phyloP scores from a whole-genome alignment of 805 yeast genomes.

The Candida sithepensis region DNA sequence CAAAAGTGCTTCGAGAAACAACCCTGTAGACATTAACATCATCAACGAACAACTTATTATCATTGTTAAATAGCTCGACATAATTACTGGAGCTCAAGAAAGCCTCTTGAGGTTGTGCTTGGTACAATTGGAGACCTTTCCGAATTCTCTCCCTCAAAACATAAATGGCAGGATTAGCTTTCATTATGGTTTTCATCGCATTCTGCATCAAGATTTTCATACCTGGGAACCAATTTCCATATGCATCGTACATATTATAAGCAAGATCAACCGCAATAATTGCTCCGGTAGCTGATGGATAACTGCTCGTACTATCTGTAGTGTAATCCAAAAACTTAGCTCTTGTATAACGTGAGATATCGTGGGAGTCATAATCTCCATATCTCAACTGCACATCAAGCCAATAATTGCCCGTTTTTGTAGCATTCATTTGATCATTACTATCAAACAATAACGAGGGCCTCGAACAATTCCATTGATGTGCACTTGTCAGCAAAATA shows the following conservation, averaged over 20 bases:
- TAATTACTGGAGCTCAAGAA: slow-evolving; percentile 85
- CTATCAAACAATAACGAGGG: slow-evolving; percentile 79
- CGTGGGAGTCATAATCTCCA: slow-evolving; percentile 98
- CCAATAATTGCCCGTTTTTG: slow-evolving; percentile 76
- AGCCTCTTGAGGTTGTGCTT: slow-evolving; percentile 91
- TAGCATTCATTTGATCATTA: slow-evolving; percentile 58
- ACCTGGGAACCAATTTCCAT: slow-evolving; percentile 98
- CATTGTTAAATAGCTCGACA: slow-evolving; percentile 83
- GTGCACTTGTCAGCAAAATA: slow-evolving; percentile 67
- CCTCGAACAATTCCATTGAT: slow-evolving; percentile 76
- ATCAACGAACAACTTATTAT: slow-evolving; percentile 82
- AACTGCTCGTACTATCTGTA: slow-evolving; percentile 75
- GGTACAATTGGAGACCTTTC: slow-evolving; percentile 89
- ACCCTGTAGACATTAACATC: slow-evolving; percentile 94
- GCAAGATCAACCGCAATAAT: slow-evolving; percentile 91
- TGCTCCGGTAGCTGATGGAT: slow-evolving; percentile 92
- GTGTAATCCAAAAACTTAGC: slow-evolving; percentile 94
- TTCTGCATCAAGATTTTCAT: slow-evolving; percentile 83
- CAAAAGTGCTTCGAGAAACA: slow-evolving; percentile 83
- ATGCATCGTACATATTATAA: slow-evolving; percentile 92
- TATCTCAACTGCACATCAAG: slow-evolving; percentile 90
- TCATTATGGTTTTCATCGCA: slow-evolving; percentile 92
- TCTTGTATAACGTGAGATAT: slow-evolving; percentile 87
- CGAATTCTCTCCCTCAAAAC: slow-evolving; percentile 91
- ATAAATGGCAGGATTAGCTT: slow-evolving; percentile 87